Conservation (phyloP, 441 rosid species). For the Rhodomyrtus psidioides region DNA sequence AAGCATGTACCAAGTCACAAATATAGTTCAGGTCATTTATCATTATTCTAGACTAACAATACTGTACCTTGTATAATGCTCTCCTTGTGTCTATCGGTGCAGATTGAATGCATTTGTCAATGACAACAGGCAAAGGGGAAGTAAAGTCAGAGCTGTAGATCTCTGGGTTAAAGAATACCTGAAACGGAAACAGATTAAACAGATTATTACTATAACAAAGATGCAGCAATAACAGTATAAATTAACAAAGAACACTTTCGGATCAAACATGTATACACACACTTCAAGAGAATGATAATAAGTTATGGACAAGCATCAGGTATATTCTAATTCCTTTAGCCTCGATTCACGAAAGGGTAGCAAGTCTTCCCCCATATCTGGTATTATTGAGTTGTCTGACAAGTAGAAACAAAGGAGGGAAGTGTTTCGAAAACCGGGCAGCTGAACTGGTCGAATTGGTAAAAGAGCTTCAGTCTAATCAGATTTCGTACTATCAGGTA, state of each 20-base stretch:
- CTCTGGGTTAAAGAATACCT: conserved; percentile 97
- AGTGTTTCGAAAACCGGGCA: neutral
- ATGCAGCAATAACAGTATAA: neutral
- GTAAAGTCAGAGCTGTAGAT: conserved; percentile 74
- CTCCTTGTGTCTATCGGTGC: conserved; percentile 98
- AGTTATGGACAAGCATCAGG: neutral
- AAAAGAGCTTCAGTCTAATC: neutral
- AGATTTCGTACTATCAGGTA: neutral
- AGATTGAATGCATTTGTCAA: conserved; percentile 97
- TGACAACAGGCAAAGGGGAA: conserved; percentile 80
- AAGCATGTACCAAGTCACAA: neutral
- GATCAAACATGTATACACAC: neutral
- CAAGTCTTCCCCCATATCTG: neutral
- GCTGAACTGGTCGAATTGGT: neutral
- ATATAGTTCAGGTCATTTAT: neutral
- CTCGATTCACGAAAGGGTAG: neutral
- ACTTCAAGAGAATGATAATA: neutral
- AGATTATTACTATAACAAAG: conserved; percentile 5
- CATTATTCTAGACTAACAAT: neutral
- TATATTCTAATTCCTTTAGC: neutral
- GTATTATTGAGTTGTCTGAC: neutral
- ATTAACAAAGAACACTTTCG: neutral
- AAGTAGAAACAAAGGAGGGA: neutral
- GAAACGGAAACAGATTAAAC: conserved; percentile 15
- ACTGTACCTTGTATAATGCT: conserved; percentile 87